These are phyloP conservation scores for Mrakia hoshinonis DNA, from an alignment of 768 basidiomycete species.

Conservation along the genomic window DNA sequence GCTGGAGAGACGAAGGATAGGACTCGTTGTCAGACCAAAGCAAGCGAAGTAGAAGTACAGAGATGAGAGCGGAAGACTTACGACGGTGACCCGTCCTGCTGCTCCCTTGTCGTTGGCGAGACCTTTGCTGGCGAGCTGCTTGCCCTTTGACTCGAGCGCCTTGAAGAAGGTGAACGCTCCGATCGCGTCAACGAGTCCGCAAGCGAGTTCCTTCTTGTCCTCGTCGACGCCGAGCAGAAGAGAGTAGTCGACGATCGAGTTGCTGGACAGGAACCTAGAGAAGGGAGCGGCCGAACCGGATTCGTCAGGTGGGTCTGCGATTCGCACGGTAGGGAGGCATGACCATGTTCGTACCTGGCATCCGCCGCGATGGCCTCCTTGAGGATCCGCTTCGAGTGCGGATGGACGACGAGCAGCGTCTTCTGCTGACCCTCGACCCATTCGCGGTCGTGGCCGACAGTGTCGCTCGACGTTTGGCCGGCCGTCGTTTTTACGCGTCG, in stretches of 20 bases:
- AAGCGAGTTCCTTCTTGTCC: slow-evolving; percentile 57
- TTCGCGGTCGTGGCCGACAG: slow-evolving; percentile 61
- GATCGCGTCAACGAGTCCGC: slow-evolving; percentile 76
- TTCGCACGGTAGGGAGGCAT: not conserved
- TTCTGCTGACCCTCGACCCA: slow-evolving; percentile 78
- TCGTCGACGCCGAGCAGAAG: slow-evolving; percentile 49
- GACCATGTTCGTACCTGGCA: slow-evolving; percentile 65
- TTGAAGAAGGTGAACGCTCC: slow-evolving; percentile 78
- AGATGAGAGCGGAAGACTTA: not conserved
- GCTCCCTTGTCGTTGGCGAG: slow-evolving; percentile 1
- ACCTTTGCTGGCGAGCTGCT: slow-evolving; percentile 52
- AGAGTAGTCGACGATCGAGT: slow-evolving; percentile 85
- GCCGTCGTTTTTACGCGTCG: slow-evolving; percentile 55
- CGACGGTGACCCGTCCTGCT: slow-evolving; percentile 16
- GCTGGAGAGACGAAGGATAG: not conserved
- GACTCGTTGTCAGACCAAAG: not conserved
- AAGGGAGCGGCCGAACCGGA: no score
- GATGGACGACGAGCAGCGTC: slow-evolving; percentile 56
- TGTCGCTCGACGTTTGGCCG: slow-evolving; percentile 47
- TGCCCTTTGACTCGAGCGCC: slow-evolving; percentile 76
- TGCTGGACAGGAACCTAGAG: slow-evolving; percentile 43
- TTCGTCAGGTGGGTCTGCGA: no score
- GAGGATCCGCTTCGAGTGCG: slow-evolving; percentile 64
- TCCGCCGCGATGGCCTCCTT: slow-evolving; percentile 61
- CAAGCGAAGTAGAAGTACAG: not conserved